These are phyloP conservation scores for Lobosporangium transversale DNA, from an alignment of 192 early-diverging fungal genomes.

Conservation along the genomic window DNA sequence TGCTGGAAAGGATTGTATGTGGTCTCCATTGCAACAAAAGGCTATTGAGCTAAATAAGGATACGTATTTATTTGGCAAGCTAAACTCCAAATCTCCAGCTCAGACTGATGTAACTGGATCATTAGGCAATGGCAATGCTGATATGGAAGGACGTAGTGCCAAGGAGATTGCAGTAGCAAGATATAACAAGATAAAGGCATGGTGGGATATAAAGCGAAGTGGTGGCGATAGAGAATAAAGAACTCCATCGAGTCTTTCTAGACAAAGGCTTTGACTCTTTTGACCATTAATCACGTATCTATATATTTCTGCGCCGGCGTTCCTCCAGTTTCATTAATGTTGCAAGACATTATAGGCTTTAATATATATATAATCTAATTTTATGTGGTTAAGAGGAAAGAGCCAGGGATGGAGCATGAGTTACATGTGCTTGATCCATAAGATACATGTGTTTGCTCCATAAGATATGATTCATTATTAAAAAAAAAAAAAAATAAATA, in stretches of 20 bases:
- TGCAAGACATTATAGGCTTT: too few species aligned
- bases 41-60: conserved; percentile 51
- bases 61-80: conserved; percentile 24
- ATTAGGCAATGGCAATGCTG: neutral
- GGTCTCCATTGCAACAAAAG: conserved; percentile 53
- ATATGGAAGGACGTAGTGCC: conserved; percentile 20
- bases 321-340: too few species aligned
- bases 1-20: conserved; percentile 59
- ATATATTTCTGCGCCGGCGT: conserved; percentile 6
- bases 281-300: neutral
- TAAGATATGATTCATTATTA: neutral
- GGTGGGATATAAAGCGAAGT: conserved; percentile 33
- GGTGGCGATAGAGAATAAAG: conserved; percentile 9
- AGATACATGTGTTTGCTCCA: conserved; percentile 42
- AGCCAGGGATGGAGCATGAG: conserved; percentile 58
- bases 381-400: conserved; percentile 47
- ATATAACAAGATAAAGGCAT: conserved; percentile 30
- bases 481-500: neutral
- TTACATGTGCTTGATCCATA: conserved; percentile 61
- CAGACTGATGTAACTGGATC: neutral
- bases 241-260: neutral
- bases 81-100: neutral
- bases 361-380: too few species aligned
- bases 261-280: neutral
- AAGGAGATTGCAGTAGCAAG: conserved; percentile 27